A percentile compares a stretch with the other conserved stretches of the same genome.
Evolutionary conservation across 805 yeast genomes (phyloP).

Genomic region (Cyberlindnera euphorbiiphila): DNA sequence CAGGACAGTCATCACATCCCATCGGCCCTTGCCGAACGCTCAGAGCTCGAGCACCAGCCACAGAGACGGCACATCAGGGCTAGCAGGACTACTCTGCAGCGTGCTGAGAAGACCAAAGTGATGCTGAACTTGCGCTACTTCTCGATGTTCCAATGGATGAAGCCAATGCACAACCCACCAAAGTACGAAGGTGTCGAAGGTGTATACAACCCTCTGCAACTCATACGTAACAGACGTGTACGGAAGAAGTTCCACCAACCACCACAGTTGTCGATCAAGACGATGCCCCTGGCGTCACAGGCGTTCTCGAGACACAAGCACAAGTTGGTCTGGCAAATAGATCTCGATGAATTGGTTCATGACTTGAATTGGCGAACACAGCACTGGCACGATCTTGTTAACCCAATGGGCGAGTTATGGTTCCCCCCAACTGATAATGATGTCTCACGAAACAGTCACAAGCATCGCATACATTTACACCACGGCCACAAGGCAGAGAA

Average conservation of each 20-base stretch:
- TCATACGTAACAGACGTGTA: constrained; percentile 66
- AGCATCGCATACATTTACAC: constrained; percentile 11
- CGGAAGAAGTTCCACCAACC: constrained; percentile 48
- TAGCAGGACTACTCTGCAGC: constrained; percentile 33
- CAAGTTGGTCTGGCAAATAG: constrained; percentile 61
- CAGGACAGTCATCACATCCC: constrained; percentile 42
- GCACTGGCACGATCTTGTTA: constrained; percentile 50
- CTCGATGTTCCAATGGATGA: constrained; percentile 23
- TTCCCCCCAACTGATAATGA: constrained; percentile 33
- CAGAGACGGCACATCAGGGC: constrained; percentile 19
- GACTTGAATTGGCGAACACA: constrained; percentile 56
- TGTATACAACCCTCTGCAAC: constrained; percentile 76
- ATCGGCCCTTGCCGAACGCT: constrained; percentile 14
- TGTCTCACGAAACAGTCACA: constrained; percentile 1
- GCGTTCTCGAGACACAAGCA: constrained; percentile 49
- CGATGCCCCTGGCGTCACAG: constrained; percentile 60
- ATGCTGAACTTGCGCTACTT: constrained; percentile 30
- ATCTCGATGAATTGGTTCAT: constrained; percentile 50
- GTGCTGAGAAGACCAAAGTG: constrained; percentile 48
- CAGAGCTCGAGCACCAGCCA: constrained; percentile 22
- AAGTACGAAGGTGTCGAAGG: constrained; percentile 50
- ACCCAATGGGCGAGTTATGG: constrained; percentile 48
- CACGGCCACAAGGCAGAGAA: constrained; percentile 2
- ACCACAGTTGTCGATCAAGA: constrained; percentile 42
- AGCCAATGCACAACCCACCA: constrained; percentile 11